A percentile compares a stretch with the other conserved stretches of the same genome.
Conservation (phyloP, 768 basidiomycete genomes). For the Trametes meyenii region DNA sequence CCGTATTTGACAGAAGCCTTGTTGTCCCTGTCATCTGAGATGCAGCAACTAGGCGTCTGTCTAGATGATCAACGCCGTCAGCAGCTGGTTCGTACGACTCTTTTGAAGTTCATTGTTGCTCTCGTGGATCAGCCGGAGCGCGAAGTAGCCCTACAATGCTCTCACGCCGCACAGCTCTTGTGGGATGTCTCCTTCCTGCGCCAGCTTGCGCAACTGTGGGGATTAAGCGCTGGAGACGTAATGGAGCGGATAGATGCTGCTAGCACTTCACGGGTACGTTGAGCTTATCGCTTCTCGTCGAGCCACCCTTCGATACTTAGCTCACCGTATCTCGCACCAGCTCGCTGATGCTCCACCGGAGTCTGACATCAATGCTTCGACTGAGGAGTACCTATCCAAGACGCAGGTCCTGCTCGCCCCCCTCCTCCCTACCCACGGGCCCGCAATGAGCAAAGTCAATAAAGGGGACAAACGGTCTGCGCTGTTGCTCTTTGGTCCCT, state of each 20-base stretch:
- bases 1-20: conserved; percentile 57
- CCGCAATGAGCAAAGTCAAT: conserved; percentile 9
- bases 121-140: background rate
- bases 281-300: conserved; percentile 9
- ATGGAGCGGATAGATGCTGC: conserved; percentile 6
- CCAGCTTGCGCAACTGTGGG: conserved; percentile 20
- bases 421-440: conserved; percentile 48
- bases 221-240: background rate
- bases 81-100: conserved; percentile 24
- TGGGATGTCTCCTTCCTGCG: conserved; percentile 29
- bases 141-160: background rate
- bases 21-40: conserved; percentile 51
- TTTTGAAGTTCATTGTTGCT: conserved; percentile 11
- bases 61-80: conserved; percentile 32
- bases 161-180: background rate
- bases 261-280: background rate
- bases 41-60: conserved; percentile 58
- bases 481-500: conserved; percentile 56
- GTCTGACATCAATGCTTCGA: background rate
- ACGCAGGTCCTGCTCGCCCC: conserved; percentile 65
- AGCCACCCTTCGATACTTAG: too few relatives aligned
- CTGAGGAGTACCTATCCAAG: conserved; percentile 51
- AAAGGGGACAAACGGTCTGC: conserved; percentile 35
- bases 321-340: background rate
- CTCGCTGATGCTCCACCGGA: background rate